These are phyloP conservation scores for Hemileccinum impolitum DNA, from an alignment of 768 basidiomycete genomes.

Conservation along the genomic window DNA sequence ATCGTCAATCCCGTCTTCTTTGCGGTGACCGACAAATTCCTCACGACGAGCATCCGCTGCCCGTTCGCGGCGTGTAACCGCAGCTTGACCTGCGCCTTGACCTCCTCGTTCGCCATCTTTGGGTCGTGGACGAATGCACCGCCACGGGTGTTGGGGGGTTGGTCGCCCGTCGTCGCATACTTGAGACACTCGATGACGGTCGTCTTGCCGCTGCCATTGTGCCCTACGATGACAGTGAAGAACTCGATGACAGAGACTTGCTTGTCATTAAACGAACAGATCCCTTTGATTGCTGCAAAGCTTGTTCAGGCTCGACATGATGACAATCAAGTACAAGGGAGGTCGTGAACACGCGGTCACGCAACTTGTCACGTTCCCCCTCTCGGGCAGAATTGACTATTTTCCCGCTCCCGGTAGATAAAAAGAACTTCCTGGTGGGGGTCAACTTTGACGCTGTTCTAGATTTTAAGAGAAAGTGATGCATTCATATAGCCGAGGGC, in stretches of 20 bases:
- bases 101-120: conserved; percentile 98
- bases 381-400: too few species aligned
- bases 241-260: conserved; percentile 92
- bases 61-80: conserved; percentile 89
- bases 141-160: conserved; percentile 95
- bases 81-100: conserved; percentile 96
- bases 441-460: too few species aligned
- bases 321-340: too few species aligned
- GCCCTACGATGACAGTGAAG: conserved; percentile 97
- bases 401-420: too few species aligned
- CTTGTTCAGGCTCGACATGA: conserved; percentile 85
- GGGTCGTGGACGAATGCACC: conserved; percentile 99
- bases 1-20: conserved; percentile 94
- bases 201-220: conserved; percentile 98
- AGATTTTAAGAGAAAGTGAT: too few species aligned
- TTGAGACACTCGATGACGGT: conserved; percentile 99
- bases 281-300: conserved; percentile 91
- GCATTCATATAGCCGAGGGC: too few species aligned
- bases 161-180: conserved; percentile 97
- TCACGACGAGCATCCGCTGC: conserved; percentile 83
- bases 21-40: conserved; percentile 87
- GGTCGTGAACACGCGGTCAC: too few species aligned
- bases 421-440: too few species aligned
- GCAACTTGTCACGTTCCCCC: too few species aligned
- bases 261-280: conserved; percentile 96